Base-by-base conservation (phyloP, 2,329 filamentous ascomycete species). In the Coniochaeta sp. region DNA sequence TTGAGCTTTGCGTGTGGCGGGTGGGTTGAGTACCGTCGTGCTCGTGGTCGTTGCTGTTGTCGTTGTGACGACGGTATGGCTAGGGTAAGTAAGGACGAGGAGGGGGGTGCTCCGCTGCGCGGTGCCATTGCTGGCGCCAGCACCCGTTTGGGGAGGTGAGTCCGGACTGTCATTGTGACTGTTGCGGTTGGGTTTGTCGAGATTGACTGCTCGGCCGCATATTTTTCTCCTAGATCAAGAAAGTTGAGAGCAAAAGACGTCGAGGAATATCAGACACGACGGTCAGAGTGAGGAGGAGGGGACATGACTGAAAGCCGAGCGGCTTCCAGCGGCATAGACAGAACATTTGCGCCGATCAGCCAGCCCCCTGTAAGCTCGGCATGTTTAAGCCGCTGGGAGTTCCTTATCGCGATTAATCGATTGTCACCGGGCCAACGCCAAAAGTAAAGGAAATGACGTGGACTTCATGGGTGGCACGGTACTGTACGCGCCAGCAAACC, bases 1-100 rank as follows among this genome's bases (percentile, higher is more conserved):
- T 99, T 99, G 59, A 99, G 84, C 65, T 78, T 81, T 58, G 85
- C 85, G 61, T 83, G 83, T 28, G 83, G 79, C 34, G 81, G 81
- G 60, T 83, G 80, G 57, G 81, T 81, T 60, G 83, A 86, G 71
- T 85, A 85, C 8, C 17, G 60, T n/a, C 63, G 64, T 5, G n/a
- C n/a, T n/a, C 10, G 42, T 47, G 24, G 42, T 8, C 47, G 47
- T 28, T 28, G 44, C 4, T 22, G 44, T 26, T 30, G 47, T 17
- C 26, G 47, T 30, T 4, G 26, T 26, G 22, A 17, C 30, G 22
- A 17, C 30, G 26, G 22, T 26, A 30, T 52, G n/a, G 47, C 16
- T 52, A 30, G 12, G 47, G 24, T 52, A 4, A 52, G 14, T 28
- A 52, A 30, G 12, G 54, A n/a, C n/a, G 54, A 38, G 54, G 34